These are phyloP conservation scores for Claviceps digitariae DNA, from an alignment of 2,329 filamentous ascomycete genomes.

Conservation along the genomic window DNA sequence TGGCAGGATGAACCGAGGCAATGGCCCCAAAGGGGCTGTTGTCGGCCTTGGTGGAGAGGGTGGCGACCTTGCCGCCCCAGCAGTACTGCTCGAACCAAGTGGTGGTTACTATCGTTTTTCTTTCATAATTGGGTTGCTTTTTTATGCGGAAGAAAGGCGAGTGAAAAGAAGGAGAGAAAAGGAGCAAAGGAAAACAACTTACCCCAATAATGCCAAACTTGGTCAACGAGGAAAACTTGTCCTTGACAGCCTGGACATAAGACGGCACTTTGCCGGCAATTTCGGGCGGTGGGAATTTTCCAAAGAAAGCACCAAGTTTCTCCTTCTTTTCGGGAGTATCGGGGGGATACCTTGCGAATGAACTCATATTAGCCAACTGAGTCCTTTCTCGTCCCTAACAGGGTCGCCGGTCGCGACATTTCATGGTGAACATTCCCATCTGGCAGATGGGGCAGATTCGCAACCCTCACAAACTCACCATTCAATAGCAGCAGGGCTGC, in stretches of 20 bases:
- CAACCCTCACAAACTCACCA: slow-evolving; percentile 21
- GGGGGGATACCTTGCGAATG: slow-evolving; percentile 40
- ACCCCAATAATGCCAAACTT: slow-evolving; percentile 49
- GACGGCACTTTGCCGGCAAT: slow-evolving; percentile 36
- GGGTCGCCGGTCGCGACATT: too few relatives aligned
- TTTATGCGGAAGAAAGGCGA: too few relatives aligned
- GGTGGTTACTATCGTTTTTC: not conserved
- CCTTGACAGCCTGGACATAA: slow-evolving; percentile 39
- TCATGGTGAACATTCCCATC: too few relatives aligned
- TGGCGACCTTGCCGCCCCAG: slow-evolving; percentile 58
- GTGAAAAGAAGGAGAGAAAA: too few relatives aligned
- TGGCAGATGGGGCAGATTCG: too few relatives aligned
- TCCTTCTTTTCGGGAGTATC: slow-evolving; percentile 50
- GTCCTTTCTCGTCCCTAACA: too few relatives aligned
- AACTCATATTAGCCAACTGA: too few relatives aligned
- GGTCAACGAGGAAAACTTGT: slow-evolving; percentile 39
- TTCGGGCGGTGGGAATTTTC: slow-evolving; percentile 32
- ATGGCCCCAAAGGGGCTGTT: slow-evolving; percentile 42
- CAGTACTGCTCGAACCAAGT: slow-evolving; percentile 34
- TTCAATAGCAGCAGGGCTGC: slow-evolving; percentile 46
- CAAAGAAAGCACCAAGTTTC: slow-evolving; percentile 44
- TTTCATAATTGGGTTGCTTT: not conserved
- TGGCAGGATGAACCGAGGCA: slow-evolving; percentile 44
- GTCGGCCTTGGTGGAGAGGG: slow-evolving; percentile 33
- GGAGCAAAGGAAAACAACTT: slow-evolving; percentile 14